Evolutionary conservation across 108 stramenopile genomes (phyloP), one percentile per base, ranked within the genome.

Genomic region (Cyclotella choctawhatcheeana): DNA sequence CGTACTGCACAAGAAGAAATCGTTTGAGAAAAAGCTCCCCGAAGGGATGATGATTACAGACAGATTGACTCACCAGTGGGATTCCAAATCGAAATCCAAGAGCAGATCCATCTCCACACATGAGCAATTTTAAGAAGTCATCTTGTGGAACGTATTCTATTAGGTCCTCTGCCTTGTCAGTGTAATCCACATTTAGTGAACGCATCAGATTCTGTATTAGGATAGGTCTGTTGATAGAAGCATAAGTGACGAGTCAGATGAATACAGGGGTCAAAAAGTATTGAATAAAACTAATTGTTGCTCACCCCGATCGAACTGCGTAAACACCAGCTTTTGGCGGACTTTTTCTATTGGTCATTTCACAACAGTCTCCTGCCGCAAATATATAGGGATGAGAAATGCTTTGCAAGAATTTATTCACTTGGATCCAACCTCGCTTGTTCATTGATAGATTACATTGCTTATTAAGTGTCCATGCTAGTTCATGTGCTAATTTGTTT

Each of bases 311-410:
- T 26, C 95, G 73, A 12, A 96, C 95, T 3, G 95, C 95, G 87
- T 89, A 96, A 6, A 96, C 95, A 1, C 95, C 95, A 0, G 95
- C 95, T 71, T 96, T 96, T 33, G 94, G 92, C 8, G 85, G 84
- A 18, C 71, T 72, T 32, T 63, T 65, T 29, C 25, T 20, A 10
- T 30, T 55, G 0, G 74, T 52, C 61, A 96, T 92, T 51, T 82
- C 79, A 64, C 83, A 84, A 47, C 95, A 96, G 75, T 96, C 95
- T 3, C 95, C 95, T 3, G 92, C 92, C 7, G 95, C 91, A 82
- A 93, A 96, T 20, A 96, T 77, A 63, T 74, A 74, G 25, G 86
- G 85, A 80, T 96, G 91, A 24, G 88, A 89, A 0, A 83, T 47
- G 67, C 89, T 90, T 68, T 96, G 95, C 51, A 96, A 71, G 35